Evolutionary conservation across 371 early-diverging fungal species (phyloP), one percentile per base, ranked within the genome.

Genomic region (Mucor mucedo): DNA sequence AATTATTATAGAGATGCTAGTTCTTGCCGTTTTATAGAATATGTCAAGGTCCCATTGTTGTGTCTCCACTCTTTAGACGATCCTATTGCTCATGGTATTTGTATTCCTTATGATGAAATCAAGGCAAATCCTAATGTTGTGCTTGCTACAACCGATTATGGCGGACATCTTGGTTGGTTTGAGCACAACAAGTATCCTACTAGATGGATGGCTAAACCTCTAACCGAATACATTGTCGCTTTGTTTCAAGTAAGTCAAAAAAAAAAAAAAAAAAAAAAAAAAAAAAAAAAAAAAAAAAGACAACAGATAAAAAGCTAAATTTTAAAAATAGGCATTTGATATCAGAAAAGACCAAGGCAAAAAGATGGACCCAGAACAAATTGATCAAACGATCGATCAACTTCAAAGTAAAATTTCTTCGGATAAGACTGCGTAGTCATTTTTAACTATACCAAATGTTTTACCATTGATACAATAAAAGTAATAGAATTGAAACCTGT

Each of bases 81-180:
- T 76, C 98, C 98, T 5, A 90, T 99, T 69, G 89, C 93, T 7
- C 82, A 87, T 0, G 67, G 64, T 5, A 76, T 84, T 45, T 81
- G 88, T 13, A 90, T 96, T 27, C 96, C 98, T 5, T 85, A 78
- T 47, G 85, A 91, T 29, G 91, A 91, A 70, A 83, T 85, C 59
- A 67, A 76, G 55, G 68, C 72, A 21, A 99, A 98, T 70, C 93
- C 93, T 11, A 80, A 92, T 72, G 84, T 95, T 35, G 65, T 97
- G 3, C 73, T 99, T 29, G 96, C 95, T 1, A 89, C 93, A 3
- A 95, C 96, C 0, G 73, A 82, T 16, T 73, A 78, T 29, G 99
- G 99, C 52, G 99, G 98, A 9, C 99, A 98, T 73, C 78, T 98
- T 52, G 99, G 98, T 8, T 98, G 94, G 90, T 93, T 92, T 73